Conservation (phyloP, 495 filamentous ascomycete species). For the Aspergillus steynii region DNA sequence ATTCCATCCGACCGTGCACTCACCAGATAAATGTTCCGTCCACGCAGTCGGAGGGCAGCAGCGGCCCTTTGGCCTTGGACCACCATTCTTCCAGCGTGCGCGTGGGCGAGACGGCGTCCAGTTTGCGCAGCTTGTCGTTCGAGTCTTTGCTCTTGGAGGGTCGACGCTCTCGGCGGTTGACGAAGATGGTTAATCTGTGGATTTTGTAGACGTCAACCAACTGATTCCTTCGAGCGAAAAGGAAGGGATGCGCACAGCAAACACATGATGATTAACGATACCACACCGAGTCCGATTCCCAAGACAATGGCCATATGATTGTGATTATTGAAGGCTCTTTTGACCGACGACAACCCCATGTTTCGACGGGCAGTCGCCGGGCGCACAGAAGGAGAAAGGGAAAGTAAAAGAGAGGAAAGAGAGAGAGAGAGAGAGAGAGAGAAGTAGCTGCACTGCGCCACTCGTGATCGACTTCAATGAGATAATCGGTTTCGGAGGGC, state of each 20-base stretch:
- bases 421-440: slow-evolving; percentile 1
- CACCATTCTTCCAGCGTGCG: slow-evolving; percentile 48
- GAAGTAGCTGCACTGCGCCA: neutral
- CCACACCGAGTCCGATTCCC: slow-evolving; percentile 41
- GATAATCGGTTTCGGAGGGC: neutral
- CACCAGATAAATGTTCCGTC: slow-evolving; percentile 49
- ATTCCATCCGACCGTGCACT: slow-evolving; percentile 6
- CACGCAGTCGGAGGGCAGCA: slow-evolving; percentile 36
- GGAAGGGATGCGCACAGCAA: slow-evolving; percentile 31
- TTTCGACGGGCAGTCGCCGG: slow-evolving; percentile 16
- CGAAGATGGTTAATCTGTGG: slow-evolving; percentile 35
- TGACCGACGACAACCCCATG: slow-evolving; percentile 23
- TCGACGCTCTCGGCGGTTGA: slow-evolving; percentile 39
- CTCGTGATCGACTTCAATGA: neutral
- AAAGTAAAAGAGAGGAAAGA: neutral
- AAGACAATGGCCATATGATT: slow-evolving; percentile 41
- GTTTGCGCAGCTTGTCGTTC: slow-evolving; percentile 36
- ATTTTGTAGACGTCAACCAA: neutral
- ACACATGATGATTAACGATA: slow-evolving; percentile 37
- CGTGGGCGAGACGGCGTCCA: slow-evolving; percentile 42
- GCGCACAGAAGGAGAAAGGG: neutral
- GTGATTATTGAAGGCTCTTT: slow-evolving; percentile 21
- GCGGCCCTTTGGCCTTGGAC: slow-evolving; percentile 36
- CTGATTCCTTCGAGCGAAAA: neutral
- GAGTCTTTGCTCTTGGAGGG: slow-evolving; percentile 26